Conservation (phyloP, 2,329 filamentous ascomycete genomes). For the Daldinia eschscholtzii region DNA sequence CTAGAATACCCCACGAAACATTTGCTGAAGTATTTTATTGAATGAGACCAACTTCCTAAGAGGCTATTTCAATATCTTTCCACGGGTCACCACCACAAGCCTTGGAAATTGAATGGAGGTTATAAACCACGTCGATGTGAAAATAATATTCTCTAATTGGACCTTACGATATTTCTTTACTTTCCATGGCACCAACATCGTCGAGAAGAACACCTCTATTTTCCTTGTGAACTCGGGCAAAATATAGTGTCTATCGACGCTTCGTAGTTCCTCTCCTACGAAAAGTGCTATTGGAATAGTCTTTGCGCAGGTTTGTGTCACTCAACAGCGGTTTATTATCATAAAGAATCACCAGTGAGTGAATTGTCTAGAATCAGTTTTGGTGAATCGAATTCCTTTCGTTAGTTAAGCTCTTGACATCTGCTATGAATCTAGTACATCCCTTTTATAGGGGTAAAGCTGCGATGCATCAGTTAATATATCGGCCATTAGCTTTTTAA, state of each 20-base stretch:
- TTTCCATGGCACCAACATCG: too few species aligned
- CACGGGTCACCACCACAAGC: too few species aligned
- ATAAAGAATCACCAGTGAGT: not conserved
- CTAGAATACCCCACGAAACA: too few species aligned
- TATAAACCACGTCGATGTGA: too few species aligned
- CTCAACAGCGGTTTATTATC: not conserved
- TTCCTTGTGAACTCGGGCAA: too few species aligned
- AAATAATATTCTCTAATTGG: too few species aligned
- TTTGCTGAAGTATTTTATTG: too few species aligned
- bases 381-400: not conserved
- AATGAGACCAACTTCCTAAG: too few species aligned
- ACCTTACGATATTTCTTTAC: too few species aligned
- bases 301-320: not conserved
- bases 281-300: not conserved
- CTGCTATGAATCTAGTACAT: not conserved
- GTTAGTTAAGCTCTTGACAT: not conserved
- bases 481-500: not conserved
- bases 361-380: not conserved
- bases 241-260: not conserved
- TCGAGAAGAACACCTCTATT: too few species aligned
- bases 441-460: not conserved
- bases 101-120: too few species aligned
- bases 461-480: not conserved
- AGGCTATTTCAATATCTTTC: not conserved
- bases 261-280: not conserved